Conservation (phyloP, 2,329 filamentous ascomycete species). For the Pseudogymnoascus sp. region DNA sequence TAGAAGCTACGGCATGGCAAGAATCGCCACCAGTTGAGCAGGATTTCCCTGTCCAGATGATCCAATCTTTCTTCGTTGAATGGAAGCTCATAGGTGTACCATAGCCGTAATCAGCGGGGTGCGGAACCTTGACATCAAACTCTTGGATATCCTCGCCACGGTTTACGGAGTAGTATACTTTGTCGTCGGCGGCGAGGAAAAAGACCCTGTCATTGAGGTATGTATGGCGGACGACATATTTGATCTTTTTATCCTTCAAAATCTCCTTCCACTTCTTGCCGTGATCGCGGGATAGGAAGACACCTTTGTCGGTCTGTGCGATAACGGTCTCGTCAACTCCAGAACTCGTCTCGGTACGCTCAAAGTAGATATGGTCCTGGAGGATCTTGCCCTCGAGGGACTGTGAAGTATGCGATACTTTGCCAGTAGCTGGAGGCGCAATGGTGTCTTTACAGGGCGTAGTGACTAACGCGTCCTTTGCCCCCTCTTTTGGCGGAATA, state of each 20-base stretch:
- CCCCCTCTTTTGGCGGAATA: slow-evolving; percentile 44
- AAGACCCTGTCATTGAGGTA: slow-evolving; percentile 82
- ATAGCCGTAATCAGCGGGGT: slow-evolving; percentile 29
- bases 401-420: slow-evolving; percentile 55
- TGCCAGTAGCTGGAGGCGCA: slow-evolving; percentile 51
- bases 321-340: slow-evolving; percentile 67
- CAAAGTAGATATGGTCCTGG: slow-evolving; percentile 64
- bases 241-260: slow-evolving; percentile 61
- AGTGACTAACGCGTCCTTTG: slow-evolving; percentile 68
- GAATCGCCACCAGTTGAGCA: slow-evolving; percentile 44
- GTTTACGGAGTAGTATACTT: slow-evolving; percentile 76
- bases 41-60: slow-evolving; percentile 79
- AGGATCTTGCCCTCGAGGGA: slow-evolving; percentile 53
- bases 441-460: slow-evolving; percentile 64
- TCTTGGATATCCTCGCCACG: slow-evolving; percentile 65
- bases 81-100: slow-evolving; percentile 68
- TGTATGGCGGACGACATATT: slow-evolving; percentile 66
- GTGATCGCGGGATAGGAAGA: slow-evolving; percentile 75
- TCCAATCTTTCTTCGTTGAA: slow-evolving; percentile 76
- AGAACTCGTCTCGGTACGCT: slow-evolving; percentile 59
- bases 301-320: slow-evolving; percentile 37
- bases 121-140: slow-evolving; percentile 62
- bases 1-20: slow-evolving; percentile 69
- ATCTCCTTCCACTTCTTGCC: slow-evolving; percentile 77
- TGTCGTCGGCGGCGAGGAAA: slow-evolving; percentile 62